Evolutionary conservation across 768 basidiomycete genomes (phyloP), one percentile per base, ranked within the genome.

Genomic region (Agrocybe praecox): DNA sequence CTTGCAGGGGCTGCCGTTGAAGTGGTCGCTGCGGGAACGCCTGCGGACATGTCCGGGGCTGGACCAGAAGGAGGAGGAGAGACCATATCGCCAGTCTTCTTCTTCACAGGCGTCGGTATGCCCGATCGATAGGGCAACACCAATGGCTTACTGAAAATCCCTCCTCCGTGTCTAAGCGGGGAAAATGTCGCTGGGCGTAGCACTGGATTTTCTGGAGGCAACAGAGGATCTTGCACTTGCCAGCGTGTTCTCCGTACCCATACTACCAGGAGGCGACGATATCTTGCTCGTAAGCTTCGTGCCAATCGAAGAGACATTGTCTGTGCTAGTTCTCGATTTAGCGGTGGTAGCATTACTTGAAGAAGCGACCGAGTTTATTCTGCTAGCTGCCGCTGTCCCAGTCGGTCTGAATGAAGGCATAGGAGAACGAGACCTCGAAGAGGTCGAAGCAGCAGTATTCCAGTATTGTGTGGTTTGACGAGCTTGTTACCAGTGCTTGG

Each of bases 61-160:
- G 32, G 40, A 15, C 46, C 53, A 43, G 33, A n/a, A n/a, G n/a
- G 34, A 15, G 23, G 46, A 17, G 54, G 32, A 2, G 54, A 46
- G n/a, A 44, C 52, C 11, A 24, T 48, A 18, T 49, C 49, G 4
- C 47, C 43, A 9, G 40, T n/a, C n/a, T n/a, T n/a, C n/a, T n/a
- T 69, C 62, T 65, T 71, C 34, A 69, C 65, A 6, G 72, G 70
- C 0, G 70, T 71, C 2, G 78, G 74, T 32, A 78, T 76, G 3
- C 72, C 68, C 24, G 76, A 75, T 43, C 53, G 63, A 2, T 42
- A 32, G n/a, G 70, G 66, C 19, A 73, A 57, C 17, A 68, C 65
- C 12, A 85, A 67, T 5, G 87, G 80, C 59, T 79, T 79, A 67
- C 76, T 83, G 71, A 89, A 87, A 54, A 87, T 81, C 61, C 47